phyloP scores from a whole-genome alignment of 768 basidiomycete species.

The Kwoniella heveanensis region DNA sequence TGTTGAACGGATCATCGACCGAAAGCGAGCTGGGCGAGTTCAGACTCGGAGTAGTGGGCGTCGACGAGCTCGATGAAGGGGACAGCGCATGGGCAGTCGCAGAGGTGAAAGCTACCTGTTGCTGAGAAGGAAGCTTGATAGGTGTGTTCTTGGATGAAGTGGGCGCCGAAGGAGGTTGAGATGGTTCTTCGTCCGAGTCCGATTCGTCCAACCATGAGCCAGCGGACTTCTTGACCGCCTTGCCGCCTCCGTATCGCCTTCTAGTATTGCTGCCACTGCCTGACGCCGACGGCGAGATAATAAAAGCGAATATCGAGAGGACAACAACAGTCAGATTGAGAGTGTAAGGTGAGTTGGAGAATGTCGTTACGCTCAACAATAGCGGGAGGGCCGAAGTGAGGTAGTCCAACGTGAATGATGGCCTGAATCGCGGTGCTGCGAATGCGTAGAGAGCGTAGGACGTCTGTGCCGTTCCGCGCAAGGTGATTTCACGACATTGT shows the following conservation, averaged over 20 bases:
- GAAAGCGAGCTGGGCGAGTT: conserved; percentile 13
- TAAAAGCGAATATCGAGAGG: conserved; percentile 3
- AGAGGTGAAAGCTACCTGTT: not conserved
- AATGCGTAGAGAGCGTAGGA: conserved; percentile 69
- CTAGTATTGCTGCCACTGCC: not conserved
- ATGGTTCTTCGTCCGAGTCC: conserved; percentile 50
- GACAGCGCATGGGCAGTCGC: conserved; percentile 8
- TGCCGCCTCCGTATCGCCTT: not conserved
- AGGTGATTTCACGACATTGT: too few species aligned
- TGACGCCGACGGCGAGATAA: not conserved
- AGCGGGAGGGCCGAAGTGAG: conserved; percentile 71
- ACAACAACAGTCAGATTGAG: conserved; percentile 59
- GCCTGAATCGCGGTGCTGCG: not conserved
- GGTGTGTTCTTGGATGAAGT: conserved; percentile 3
- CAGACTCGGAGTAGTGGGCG: not conserved
- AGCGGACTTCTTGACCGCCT: conserved; percentile 17
- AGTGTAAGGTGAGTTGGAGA: conserved; percentile 63
- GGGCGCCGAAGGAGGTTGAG: conserved; percentile 22
- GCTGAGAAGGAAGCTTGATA: conserved; percentile 23
- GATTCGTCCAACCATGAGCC: conserved; percentile 51
- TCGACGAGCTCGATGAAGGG: conserved; percentile 1
- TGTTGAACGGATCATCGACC: conserved; percentile 16
- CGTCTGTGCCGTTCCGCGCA: conserved; percentile 55
- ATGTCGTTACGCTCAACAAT: conserved; percentile 77
- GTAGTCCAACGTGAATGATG: conserved; percentile 61